These are phyloP conservation scores for Fusarium citri DNA, from an alignment of 2,329 filamentous ascomycete genomes.

Conservation along the genomic window DNA sequence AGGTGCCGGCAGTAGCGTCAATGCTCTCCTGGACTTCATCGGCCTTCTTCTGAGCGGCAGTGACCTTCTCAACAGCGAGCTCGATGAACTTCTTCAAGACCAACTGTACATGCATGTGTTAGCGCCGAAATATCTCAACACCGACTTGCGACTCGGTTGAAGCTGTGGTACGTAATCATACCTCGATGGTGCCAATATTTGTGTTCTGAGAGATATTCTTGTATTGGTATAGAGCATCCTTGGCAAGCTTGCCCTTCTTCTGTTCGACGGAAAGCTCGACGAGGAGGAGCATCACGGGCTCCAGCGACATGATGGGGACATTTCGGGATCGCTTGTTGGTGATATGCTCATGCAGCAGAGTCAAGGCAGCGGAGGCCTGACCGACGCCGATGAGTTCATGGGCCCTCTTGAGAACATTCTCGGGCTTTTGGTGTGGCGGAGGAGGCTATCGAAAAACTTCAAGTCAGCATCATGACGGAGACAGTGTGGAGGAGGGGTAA, in stretches of 20 bases:
- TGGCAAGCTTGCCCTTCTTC: constrained; percentile 97
- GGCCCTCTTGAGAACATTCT: constrained; percentile 98
- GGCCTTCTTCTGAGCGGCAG: constrained; percentile 93
- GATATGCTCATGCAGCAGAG: constrained; percentile 98
- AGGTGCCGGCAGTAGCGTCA: constrained; percentile 72
- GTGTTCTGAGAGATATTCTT: constrained; percentile 99
- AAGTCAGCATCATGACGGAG: constrained; percentile 46
- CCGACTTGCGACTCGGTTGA: neutral
- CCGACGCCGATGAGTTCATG: constrained; percentile 98
- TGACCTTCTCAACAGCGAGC: constrained; percentile 95
- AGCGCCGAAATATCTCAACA: constrained; percentile 28
- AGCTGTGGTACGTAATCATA: constrained; percentile 53
- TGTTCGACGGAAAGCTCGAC: constrained; percentile 97
- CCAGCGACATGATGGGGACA: constrained; percentile 93
- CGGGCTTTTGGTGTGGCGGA: constrained; percentile 95
- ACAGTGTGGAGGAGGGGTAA: constrained; percentile 48
- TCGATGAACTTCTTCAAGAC: constrained; percentile 99
- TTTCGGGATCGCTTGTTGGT: constrained; percentile 98
- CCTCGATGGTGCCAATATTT: constrained; percentile 97
- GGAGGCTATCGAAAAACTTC: constrained; percentile 73
- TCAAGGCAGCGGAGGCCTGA: constrained; percentile 91
- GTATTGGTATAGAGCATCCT: constrained; percentile 99
- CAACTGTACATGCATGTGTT: constrained; percentile 62
- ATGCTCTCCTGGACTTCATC: constrained; percentile 92
- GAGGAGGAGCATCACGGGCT: constrained; percentile 98